Percentiles rank a stretch among this genome's conserved stretches.
Conservation (phyloP, 2,329 filamentous ascomycete genomes). For the Aspergillus luchuensis region DNA sequence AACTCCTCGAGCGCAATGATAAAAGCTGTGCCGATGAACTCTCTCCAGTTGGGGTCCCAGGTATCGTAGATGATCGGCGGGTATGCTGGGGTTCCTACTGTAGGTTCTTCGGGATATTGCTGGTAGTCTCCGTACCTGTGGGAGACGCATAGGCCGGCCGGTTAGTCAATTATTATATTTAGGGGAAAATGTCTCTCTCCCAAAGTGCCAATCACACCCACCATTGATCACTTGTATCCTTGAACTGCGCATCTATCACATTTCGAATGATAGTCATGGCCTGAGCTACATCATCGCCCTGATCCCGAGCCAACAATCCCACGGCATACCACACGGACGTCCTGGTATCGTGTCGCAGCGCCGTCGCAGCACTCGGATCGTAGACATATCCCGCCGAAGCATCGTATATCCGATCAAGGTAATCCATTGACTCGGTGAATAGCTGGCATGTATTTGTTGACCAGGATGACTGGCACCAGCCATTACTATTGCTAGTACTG, state of each 20-base stretch:
- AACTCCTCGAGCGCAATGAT: slow-evolving; percentile 64
- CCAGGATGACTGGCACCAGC: too few relatives aligned
- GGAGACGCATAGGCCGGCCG: too few relatives aligned
- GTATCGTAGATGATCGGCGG: slow-evolving; percentile 55
- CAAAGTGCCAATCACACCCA: too few relatives aligned
- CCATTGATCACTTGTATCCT: slow-evolving; percentile 57
- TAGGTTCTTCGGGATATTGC: slow-evolving; percentile 52
- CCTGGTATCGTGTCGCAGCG: slow-evolving; percentile 55
- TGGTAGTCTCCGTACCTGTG: slow-evolving; percentile 42
- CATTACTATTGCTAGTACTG: too few relatives aligned
- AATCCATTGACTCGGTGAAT: slow-evolving; percentile 56
- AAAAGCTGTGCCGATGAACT: slow-evolving; percentile 62
- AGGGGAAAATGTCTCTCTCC: too few relatives aligned
- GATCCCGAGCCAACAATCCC: slow-evolving; percentile 59
- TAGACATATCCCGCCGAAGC: slow-evolving; percentile 50
- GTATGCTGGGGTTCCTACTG: slow-evolving; percentile 55
- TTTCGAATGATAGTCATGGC: slow-evolving; percentile 58
- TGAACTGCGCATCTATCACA: slow-evolving; percentile 42
- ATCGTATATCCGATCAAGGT: slow-evolving; percentile 61
- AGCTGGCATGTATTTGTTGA: slow-evolving; percentile 19
- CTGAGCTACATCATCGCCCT: slow-evolving; percentile 51
- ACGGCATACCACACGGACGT: slow-evolving; percentile 62
- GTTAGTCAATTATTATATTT: too few relatives aligned
- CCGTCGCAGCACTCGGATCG: slow-evolving; percentile 37
- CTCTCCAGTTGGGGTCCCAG: slow-evolving; percentile 67